Conservation (phyloP, 345 rosid species). For the Murraya koenigii region DNA sequence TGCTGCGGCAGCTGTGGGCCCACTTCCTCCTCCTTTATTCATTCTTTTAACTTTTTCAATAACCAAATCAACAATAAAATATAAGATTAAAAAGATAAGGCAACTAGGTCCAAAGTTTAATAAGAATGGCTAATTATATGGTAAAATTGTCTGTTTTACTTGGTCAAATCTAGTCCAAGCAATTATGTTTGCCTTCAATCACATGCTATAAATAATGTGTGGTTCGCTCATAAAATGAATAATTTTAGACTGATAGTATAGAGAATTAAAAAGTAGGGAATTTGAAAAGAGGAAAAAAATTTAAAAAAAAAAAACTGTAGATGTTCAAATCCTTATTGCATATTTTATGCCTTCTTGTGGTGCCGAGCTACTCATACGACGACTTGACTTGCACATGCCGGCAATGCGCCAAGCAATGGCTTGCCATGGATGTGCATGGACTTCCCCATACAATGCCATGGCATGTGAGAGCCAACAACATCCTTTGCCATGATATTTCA, state of each 20-base stretch:
- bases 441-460: no score
- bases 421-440: no score
- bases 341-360: no score
- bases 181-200: neutral
- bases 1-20: constrained; percentile 81
- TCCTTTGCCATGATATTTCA: no score
- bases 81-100: neutral
- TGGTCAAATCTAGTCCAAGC: neutral
- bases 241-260: neutral
- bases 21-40: constrained; percentile 70
- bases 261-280: neutral
- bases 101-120: neutral
- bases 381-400: no score
- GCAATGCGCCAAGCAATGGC: no score
- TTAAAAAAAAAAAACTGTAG: no score
- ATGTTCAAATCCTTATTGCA: no score
- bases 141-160: no score
- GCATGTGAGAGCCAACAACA: no score
- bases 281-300: no score
- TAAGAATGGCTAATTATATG: neutral
- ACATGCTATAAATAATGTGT: neutral
- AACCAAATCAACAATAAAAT: neutral
- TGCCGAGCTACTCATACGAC: no score
- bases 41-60: constrained; percentile 22
- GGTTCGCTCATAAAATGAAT: neutral